These are phyloP conservation scores for Aspergillus japonicus DNA, from an alignment of 2,329 filamentous ascomycete genomes.

Conservation along the genomic window DNA sequence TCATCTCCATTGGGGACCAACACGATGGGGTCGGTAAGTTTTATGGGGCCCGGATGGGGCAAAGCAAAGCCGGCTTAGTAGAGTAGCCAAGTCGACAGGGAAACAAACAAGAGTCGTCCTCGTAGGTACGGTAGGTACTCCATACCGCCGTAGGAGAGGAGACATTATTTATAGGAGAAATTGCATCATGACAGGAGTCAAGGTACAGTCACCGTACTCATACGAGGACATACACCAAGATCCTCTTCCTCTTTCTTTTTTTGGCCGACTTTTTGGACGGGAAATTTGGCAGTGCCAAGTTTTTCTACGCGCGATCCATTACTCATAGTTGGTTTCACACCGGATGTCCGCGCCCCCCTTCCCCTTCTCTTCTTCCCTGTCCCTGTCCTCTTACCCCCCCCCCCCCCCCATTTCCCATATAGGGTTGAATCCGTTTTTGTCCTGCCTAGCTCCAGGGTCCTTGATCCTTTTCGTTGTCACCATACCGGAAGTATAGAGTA, in stretches of 20 bases:
- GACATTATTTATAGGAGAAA: not conserved
- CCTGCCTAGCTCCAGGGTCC: not conserved
- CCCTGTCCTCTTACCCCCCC: not conserved
- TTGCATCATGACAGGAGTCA: not conserved
- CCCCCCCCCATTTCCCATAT: not conserved
- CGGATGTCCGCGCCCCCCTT: not conserved
- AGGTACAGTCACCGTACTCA: not conserved
- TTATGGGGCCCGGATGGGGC: not conserved
- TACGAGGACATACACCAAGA: not conserved
- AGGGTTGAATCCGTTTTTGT: not conserved
- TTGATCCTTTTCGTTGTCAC: not conserved
- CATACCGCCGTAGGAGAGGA: not conserved
- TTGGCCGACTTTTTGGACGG: not conserved
- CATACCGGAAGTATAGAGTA: not conserved
- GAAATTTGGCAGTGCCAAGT: not conserved
- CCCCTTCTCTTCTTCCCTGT: not conserved
- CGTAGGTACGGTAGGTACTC: no score
- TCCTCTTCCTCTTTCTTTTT: not conserved
- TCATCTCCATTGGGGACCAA: not conserved
- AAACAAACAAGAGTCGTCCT: not conserved
- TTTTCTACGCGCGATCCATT: not conserved
- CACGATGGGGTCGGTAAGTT: not conserved
- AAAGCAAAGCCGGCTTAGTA: no score
- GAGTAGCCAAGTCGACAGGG: not conserved
- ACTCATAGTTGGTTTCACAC: not conserved